phyloP scores from a whole-genome alignment of 2,329 filamentous ascomycete species.

The Tolypocladium nubicola region DNA sequence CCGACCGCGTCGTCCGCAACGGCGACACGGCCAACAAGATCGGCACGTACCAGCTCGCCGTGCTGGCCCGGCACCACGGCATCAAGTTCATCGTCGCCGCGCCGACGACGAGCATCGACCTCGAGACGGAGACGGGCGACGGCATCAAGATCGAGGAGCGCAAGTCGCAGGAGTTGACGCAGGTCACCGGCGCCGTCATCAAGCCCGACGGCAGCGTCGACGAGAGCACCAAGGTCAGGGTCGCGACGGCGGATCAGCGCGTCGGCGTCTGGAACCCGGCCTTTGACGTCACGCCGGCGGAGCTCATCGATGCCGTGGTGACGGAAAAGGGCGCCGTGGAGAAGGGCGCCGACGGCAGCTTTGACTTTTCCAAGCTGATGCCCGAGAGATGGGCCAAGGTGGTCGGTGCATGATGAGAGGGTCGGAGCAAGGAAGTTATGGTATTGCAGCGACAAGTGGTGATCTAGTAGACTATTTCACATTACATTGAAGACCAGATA shows the following conservation, averaged over 20 bases:
- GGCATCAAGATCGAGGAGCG: slow-evolving; percentile 90
- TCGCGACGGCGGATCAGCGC: slow-evolving; percentile 68
- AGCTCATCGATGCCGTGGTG: slow-evolving; percentile 85
- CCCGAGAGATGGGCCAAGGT: slow-evolving; percentile 41
- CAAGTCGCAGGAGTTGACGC: slow-evolving; percentile 69
- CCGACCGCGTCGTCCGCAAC: slow-evolving; percentile 89
- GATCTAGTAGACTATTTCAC: background rate
- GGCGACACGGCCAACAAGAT: slow-evolving; percentile 99
- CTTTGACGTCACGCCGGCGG: slow-evolving; percentile 87
- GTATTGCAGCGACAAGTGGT: background rate
- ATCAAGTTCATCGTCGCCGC: slow-evolving; percentile 93
- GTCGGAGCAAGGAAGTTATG: background rate
- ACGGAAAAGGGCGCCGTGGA: slow-evolving; percentile 84
- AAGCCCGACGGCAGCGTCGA: slow-evolving; percentile 53
- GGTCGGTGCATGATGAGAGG: slow-evolving; percentile 1
- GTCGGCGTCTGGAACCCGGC: slow-evolving; percentile 94
- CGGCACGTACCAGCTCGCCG: slow-evolving; percentile 84
- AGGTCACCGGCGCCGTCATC: slow-evolving; percentile 68
- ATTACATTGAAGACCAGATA: background rate
- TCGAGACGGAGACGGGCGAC: slow-evolving; percentile 64
- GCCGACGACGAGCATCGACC: slow-evolving; percentile 86
- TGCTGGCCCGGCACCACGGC: slow-evolving; percentile 79
- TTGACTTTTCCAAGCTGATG: slow-evolving; percentile 50
- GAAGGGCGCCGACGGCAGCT: slow-evolving; percentile 60
- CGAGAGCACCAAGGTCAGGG: slow-evolving; percentile 50